Conservation (phyloP, 2,329 filamentous ascomycete genomes). For the Biscogniauxia sp. region DNA sequence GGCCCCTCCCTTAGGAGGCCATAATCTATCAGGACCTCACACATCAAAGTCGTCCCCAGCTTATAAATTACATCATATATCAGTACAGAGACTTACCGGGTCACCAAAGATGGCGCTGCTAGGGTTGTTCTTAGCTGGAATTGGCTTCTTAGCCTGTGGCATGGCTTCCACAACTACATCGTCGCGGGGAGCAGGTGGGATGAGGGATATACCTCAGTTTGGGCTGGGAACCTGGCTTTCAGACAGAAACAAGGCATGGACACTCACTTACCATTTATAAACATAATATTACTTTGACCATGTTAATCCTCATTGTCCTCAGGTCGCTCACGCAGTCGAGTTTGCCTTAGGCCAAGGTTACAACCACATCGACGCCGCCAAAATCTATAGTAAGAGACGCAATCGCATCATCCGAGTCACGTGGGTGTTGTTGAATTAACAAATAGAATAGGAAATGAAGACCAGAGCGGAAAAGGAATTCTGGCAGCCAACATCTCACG, state of each 20-base stretch:
- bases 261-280: neutral
- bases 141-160: no score
- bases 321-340: conserved; percentile 30
- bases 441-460: conserved; percentile 41
- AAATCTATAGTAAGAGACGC: conserved; percentile 25
- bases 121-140: no score
- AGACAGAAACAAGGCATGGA: conserved; percentile 22
- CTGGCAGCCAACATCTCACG: conserved; percentile 45
- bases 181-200: neutral
- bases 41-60: no score
- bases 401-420: neutral
- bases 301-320: neutral
- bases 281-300: neutral
- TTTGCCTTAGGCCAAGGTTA: conserved; percentile 30
- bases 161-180: no score
- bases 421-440: neutral
- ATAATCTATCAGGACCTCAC: no score
- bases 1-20: no score
- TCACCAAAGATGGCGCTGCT: no score
- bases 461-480: conserved; percentile 47
- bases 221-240: conserved; percentile 33
- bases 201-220: conserved; percentile 27
- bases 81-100: no score
- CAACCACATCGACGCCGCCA: conserved; percentile 30
- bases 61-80: no score